Evolutionary conservation across 2,329 filamentous ascomycete species (phyloP), one percentile per base, ranked within the genome.

Genomic region (Exophiala phaeomuriformis): DNA sequence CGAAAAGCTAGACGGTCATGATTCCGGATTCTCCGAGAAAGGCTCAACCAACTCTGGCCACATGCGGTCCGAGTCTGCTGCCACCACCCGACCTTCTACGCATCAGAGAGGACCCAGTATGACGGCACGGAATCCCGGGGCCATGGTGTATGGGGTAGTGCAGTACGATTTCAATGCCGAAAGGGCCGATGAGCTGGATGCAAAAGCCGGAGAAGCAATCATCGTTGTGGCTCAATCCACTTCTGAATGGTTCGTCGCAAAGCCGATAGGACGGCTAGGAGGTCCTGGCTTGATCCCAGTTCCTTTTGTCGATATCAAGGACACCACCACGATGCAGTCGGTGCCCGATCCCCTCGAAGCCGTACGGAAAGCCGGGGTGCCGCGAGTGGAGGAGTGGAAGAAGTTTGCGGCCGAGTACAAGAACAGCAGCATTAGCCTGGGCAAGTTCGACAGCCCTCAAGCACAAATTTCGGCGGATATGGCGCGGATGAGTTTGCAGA

Each of bases 361-460:
- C 1, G 88, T 98, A 52, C 82, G 83, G 64, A 84, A 85, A 63
- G 93, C 93, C 1, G 90, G 91, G 19, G 90, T 98, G 5, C 93
- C 93, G 8, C 86, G 85, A 65, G 93, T 98, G 2, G 93, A 98
- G 67, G 93, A 98, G 65, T 98, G 93, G 93, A 98, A 98, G 76
- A 95, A 94, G 73, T 96, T 96, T 89, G 90, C 93, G 0, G 91
- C 91, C 52, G 91, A 96, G 60, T 98, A 98, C 73, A 98, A 98
- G 76, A 96, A 97, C 69, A 95, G 90, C 69, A 97, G 93, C 72
- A 97, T 98, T 67, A 91, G 90, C 0, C 75, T 98, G 40, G 93
- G 93, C 62, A 95, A 91, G 71, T 91, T 94, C 62, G 88, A 91
- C 52, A 68, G 66, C 60, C 57, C 60, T 28, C 58, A 65, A 46